These are phyloP conservation scores for Pythium phragmitis DNA, from an alignment of 352 stramenopile genomes.

Conservation along the genomic window DNA sequence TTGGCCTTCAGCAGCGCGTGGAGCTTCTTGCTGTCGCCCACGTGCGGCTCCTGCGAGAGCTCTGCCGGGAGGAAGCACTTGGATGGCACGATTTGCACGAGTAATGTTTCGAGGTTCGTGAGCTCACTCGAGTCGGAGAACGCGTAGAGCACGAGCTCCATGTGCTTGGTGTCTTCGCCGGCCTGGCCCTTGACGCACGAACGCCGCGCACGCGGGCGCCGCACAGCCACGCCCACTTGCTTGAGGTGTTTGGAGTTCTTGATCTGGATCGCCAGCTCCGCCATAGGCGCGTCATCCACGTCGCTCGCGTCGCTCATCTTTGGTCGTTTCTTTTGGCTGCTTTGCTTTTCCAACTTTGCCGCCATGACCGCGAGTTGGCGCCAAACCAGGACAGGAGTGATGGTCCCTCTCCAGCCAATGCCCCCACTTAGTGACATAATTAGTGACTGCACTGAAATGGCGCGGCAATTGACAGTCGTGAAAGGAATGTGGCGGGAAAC, in stretches of 20 bases:
- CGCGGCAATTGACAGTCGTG: not conserved
- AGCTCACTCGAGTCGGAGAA: conserved; percentile 87
- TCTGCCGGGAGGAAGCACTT: conserved; percentile 70
- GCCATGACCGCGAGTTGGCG: not conserved
- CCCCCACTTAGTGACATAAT: conserved; percentile 19
- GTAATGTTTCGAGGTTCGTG: conserved; percentile 78
- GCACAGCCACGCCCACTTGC: conserved; percentile 76
- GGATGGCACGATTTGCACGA: conserved; percentile 77
- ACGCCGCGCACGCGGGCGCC: conserved; percentile 59
- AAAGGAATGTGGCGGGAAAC: conserved; percentile 27
- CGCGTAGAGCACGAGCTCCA: conserved; percentile 70
- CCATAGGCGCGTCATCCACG: conserved; percentile 42
- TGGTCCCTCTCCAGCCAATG: not conserved
- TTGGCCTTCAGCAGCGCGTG: conserved; percentile 71
- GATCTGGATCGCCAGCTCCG: conserved; percentile 80
- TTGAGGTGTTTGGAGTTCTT: conserved; percentile 80
- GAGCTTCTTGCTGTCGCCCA: conserved; percentile 84
- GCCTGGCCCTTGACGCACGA: conserved; percentile 74
- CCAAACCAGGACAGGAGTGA: conserved; percentile 15
- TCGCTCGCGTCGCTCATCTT: conserved; percentile 41
- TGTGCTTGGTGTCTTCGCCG: conserved; percentile 83
- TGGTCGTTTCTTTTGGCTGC: not conserved
- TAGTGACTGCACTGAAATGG: not conserved
- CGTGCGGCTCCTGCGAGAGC: conserved; percentile 48
- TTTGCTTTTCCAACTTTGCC: conserved; percentile 6